Evolutionary conservation across 1,284 basidiomycete species (phyloP), one percentile per base, ranked within the genome.

Genomic region (Ceratobasidium sp.): DNA sequence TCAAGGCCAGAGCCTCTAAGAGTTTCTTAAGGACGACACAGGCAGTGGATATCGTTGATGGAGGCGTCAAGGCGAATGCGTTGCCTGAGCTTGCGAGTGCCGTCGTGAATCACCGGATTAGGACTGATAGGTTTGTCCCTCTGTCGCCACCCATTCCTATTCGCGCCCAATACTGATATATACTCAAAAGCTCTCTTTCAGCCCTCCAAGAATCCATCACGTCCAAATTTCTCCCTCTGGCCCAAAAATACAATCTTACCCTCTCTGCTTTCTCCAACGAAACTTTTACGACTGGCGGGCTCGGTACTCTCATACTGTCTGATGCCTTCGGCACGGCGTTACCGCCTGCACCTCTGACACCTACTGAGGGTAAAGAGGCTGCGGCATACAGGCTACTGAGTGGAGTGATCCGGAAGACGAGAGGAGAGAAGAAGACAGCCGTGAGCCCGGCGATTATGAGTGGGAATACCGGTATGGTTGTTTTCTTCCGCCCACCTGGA

Each of bases 1-100:
- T 33, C 33, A 33, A 33, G 38, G 78, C 66, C n/a, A 50, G 46
- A 17, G 38, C 83, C 3, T 82, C 85, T 71, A 84, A 85, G 61
- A 87, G 87, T 78, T 81, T 90, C 28, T 84, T 91, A 33, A 86
- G 88, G 44, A 94, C 92, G 1, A 93, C 92, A 0, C 92, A 93
- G 82, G 93, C 93, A 1, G 87, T 91, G 52, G 92, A 93, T 81
- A 83, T 93, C 7, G 87, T 93, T 56, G 82, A 85, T 7, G 92
- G 92, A 2, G 92, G 93, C 20, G 90, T 92, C 57, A 93, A 94
- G 84, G 85, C 87, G 69, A 92, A 91, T 80, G 90, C 90, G 1
- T 85, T 91, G 0, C 91, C 90, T 0, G 90, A 91, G 83, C 84
- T 84, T 76, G 88, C 88, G 0, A 87, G 84, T 80, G 89, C 89